Evolutionary conservation across 139 green algal genomes (phyloP).

Genomic region (Monoraphidium neglectum): DNA sequence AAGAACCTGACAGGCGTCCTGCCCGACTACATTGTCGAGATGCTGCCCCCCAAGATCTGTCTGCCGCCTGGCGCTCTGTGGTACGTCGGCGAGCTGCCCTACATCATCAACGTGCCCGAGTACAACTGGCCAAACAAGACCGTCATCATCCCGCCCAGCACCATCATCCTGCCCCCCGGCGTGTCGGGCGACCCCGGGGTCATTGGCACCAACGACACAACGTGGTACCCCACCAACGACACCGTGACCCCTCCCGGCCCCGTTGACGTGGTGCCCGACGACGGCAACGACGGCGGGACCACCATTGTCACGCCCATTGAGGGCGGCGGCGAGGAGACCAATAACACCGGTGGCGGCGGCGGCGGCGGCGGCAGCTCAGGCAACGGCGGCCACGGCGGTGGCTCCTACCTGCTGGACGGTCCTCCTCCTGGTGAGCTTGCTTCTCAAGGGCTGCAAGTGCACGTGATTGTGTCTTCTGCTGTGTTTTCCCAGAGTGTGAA

Average conservation of each 20-base stretch:
- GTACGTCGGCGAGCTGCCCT: not conserved
- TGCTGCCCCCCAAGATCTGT: slow-evolving; percentile 10
- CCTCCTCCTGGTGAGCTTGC: not conserved
- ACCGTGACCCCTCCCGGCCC: not conserved
- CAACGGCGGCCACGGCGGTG: not conserved
- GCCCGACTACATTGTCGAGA: not conserved
- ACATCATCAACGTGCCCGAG: not conserved
- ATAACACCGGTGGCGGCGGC: no score
- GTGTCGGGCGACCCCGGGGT: not conserved
- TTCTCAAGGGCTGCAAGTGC: not conserved
- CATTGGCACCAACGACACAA: not conserved
- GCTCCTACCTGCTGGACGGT: not conserved
- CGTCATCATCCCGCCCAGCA: not conserved
- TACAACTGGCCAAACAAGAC: not conserved
- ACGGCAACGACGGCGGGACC: not conserved
- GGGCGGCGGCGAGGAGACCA: no score
- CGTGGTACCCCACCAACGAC: not conserved
- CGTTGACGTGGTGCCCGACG: not conserved
- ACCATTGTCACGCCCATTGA: no score
- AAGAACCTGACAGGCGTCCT: not conserved
- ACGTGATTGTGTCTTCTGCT: not conserved
- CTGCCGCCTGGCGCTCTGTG: slow-evolving; percentile 8
- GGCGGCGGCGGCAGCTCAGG: no score
- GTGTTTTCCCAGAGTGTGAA: not conserved
- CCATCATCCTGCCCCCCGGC: not conserved